A percentile compares a stretch with the other conserved stretches of the same genome.
Conservation (phyloP, 805 yeast genomes). For the Zygotorulaspora chibaensis region DNA sequence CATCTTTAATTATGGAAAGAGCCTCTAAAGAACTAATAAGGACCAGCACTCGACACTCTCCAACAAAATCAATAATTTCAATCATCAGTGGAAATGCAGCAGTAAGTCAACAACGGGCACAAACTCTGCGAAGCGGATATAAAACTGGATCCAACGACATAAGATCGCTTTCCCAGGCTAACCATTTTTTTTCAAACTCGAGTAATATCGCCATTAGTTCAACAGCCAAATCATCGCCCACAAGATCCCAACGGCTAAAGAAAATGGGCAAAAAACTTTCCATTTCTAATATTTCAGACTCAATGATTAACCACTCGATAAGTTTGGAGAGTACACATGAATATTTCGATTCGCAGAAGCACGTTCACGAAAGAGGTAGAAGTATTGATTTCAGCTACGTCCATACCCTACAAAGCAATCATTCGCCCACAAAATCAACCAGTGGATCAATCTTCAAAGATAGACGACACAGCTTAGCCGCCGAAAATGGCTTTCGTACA, state of each 20-base stretch:
- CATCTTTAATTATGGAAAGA: constrained; percentile 14
- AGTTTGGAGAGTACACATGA: constrained; percentile 8
- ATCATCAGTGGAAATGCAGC: constrained; percentile 24
- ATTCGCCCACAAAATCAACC: constrained; percentile 33
- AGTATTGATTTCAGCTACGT: constrained; percentile 34
- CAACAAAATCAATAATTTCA: constrained; percentile 34
- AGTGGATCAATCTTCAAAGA: constrained; percentile 8
- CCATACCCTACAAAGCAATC: constrained; percentile 28
- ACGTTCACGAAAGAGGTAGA: constrained; percentile 24
- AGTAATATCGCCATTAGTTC: constrained; percentile 6
- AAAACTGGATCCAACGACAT: constrained; percentile 12
- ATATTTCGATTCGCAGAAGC: constrained; percentile 1
- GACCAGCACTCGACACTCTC: constrained; percentile 28
- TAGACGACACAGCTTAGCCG: constrained; percentile 19
- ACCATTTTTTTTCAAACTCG: constrained; percentile 4
- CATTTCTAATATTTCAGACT: constrained; percentile 29
- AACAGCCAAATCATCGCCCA: constrained; percentile 29
- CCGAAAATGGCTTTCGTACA: constrained; percentile 12
- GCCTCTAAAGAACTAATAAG: constrained; percentile 16
- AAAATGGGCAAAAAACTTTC: constrained; percentile 32
- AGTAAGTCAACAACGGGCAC: constrained; percentile 18
- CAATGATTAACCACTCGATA: constrained; percentile 11
- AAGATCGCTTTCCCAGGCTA: constrained; percentile 24
- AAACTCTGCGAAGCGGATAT: constrained; percentile 8
- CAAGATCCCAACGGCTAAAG: constrained; percentile 26